Conservation (phyloP, 768 basidiomycete species). For the Rhizopogon roseolus region DNA sequence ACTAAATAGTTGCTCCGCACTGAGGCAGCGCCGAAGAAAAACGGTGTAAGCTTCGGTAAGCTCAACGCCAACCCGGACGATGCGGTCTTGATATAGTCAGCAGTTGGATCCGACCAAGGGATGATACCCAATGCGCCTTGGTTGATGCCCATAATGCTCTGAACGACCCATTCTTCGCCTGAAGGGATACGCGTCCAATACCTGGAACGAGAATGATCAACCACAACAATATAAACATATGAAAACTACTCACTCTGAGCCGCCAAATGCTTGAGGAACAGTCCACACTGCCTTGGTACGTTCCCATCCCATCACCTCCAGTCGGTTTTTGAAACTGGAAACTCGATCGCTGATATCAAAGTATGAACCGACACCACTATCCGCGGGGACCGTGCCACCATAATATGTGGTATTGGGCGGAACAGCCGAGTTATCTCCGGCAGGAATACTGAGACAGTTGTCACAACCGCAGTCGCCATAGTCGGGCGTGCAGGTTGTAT, state of each 20-base stretch:
- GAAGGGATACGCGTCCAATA: slow-evolving; percentile 64
- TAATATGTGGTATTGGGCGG: slow-evolving; percentile 20
- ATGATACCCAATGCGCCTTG: slow-evolving; percentile 59
- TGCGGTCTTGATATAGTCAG: slow-evolving; percentile 46
- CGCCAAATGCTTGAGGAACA: slow-evolving; percentile 76
- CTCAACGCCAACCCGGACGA: slow-evolving; percentile 45
- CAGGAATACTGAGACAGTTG: slow-evolving; percentile 41
- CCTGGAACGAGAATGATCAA: slow-evolving; percentile 32
- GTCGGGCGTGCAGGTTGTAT: slow-evolving; percentile 56
- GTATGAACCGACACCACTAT: slow-evolving; percentile 35
- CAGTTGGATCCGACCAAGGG: slow-evolving; percentile 48
- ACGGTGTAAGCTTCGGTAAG: slow-evolving; percentile 40
- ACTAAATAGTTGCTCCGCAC: slow-evolving; percentile 35
- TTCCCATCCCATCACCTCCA: slow-evolving; percentile 65
- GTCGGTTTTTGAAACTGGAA: slow-evolving; percentile 56
- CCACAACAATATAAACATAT: not conserved
- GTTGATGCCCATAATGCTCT: slow-evolving; percentile 63
- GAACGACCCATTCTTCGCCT: slow-evolving; percentile 63
- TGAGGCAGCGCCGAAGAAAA: slow-evolving; percentile 39
- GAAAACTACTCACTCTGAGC: slow-evolving; percentile 24
- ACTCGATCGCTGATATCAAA: slow-evolving; percentile 66
- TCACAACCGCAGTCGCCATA: slow-evolving; percentile 77
- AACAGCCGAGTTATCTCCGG: slow-evolving; percentile 36
- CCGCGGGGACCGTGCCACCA: slow-evolving; percentile 17
- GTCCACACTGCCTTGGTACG: slow-evolving; percentile 70